Base-by-base conservation (phyloP, 208 protist genomes). In the Acanthamoeba pearcei region DNA sequence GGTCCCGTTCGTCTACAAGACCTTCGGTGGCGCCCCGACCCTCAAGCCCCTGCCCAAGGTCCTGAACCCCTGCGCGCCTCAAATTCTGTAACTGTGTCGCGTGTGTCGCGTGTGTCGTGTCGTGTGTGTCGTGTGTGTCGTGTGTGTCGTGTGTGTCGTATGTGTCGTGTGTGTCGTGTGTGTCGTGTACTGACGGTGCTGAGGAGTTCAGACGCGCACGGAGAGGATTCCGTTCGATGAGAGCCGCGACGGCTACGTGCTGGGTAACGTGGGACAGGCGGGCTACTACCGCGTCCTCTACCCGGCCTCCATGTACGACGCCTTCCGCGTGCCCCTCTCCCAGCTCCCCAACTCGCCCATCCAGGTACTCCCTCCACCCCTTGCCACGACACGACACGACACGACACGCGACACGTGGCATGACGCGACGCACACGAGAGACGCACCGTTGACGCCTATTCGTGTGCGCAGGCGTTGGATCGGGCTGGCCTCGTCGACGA, bases 261-360 rank as follows among this genome's bases (percentile, higher is more conserved):
- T 91, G 60, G 83, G 83, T n/a, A 91, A 91, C 12, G 83, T 70
- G n/a, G 83, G 83, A 5, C 83, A 91, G 83, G 60, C 83, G 32
- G 83, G 83, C 32, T 91, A 91, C 51, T 91, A 91, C 60, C 51
- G 83, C 57, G 83, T 91, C 22, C 83, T 91, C 83, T 91, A 91
- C 29, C 32, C 83, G 35, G 12, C 51, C 15, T 68, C 51, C 9
- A 32, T 91, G n/a, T 91, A 91, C 35, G 17, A 19, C 5, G 29
- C 57, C n/a, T 35, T 91, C 17, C 13, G 53, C 53, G 51, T 29
- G 35, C 57, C 83, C 2, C 83, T 91, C 8, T 72, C 60, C 22
- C 51, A 91, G 55, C 6, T 91, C 8, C 83, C 83, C 32, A 70
- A 91, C 51, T 91, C 83, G 22, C 83, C 83, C n/a, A 91, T 91